Evolutionary conservation across 164 flowering plant species (phyloP), one percentile per base, ranked within the genome.

Genomic region (Chimonanthus salicifolius): DNA sequence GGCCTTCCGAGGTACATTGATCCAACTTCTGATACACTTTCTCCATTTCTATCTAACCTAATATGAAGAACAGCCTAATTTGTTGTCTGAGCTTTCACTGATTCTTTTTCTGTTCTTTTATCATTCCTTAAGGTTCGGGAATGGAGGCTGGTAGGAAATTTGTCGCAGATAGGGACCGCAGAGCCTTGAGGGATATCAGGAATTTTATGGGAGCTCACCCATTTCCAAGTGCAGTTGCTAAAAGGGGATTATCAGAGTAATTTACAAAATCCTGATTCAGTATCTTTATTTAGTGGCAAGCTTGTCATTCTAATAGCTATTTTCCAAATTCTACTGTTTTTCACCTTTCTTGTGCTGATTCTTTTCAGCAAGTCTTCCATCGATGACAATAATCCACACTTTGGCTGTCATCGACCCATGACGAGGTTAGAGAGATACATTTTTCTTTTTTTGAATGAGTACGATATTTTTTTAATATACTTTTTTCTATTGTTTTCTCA

Each of bases 181-280:
- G 90, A 83, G 94, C 94, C 7, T 80, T 92, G 80, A 84, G 90
- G 82, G 78, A 68, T 51, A 86, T 92, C 63, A 83, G 87, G 69
- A 89, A 94, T 69, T 72, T 88, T n/a, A 72, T 82, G 6, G 85
- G 87, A 67, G 87, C 75, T 69, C 89, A 86, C 2, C 88, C 90
- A 69, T 80, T 82, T 67, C 89, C 86, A 46, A 81, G 81, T 74
- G 87, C 86, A 11, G 86, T 83, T 71, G 81, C 76, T 82, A 89
- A 91, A 77, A 82, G 86, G 82, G 80, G 76, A 69, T 80, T 54
- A 54, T 54, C 60, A 54, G 60, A 54, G 60, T 54, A 54, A 54
- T 54, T 54, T 84, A 44, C 71, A 84, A 11, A 89, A 83, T 92
- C 88, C 46, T 33, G 44, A 21, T 3, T 20, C 21, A 9, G 18